A percentile compares a stretch with the other conserved stretches of the same genome.
phyloP scores from a whole-genome alignment of 768 basidiomycete genomes.

The Pisolithus tinctorius region DNA sequence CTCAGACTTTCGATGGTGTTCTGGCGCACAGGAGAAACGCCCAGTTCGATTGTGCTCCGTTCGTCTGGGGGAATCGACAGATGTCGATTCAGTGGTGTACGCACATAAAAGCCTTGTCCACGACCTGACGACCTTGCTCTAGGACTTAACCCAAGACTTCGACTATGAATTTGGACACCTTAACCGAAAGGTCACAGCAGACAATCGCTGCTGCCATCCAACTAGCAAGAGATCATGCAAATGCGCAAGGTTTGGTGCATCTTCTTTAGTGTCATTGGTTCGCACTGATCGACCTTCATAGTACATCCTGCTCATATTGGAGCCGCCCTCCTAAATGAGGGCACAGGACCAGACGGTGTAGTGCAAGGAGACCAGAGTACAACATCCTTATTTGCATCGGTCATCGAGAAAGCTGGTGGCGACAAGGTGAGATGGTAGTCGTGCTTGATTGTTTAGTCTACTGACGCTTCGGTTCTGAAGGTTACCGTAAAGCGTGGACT shows the following conservation, averaged over 20 bases:
- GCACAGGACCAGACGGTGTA: slow-evolving; percentile 27
- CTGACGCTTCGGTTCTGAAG: slow-evolving; percentile 25
- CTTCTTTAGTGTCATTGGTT: neutral
- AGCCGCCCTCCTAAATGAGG: slow-evolving; percentile 72
- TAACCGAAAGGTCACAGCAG: slow-evolving; percentile 80
- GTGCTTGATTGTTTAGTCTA: neutral
- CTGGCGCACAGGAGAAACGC: too few relatives aligned
- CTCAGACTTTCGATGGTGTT: too few relatives aligned
- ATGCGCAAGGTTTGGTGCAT: slow-evolving; percentile 58
- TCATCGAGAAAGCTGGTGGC: slow-evolving; percentile 78
- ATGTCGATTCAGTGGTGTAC: too few relatives aligned
- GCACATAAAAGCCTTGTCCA: neutral
- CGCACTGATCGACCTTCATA: slow-evolving; percentile 20
- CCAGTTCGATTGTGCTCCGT: too few relatives aligned
- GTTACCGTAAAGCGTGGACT: slow-evolving; percentile 58
- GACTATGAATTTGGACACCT: slow-evolving; percentile 51
- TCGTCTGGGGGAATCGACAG: too few relatives aligned
- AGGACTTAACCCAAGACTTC: neutral
- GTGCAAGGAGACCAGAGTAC: slow-evolving; percentile 28
- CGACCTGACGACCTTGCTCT: neutral
- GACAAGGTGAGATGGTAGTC: slow-evolving; percentile 48
- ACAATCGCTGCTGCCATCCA: slow-evolving; percentile 67
- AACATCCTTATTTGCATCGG: slow-evolving; percentile 64
- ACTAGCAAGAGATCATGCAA: slow-evolving; percentile 77
- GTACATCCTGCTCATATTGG: slow-evolving; percentile 84